These are phyloP conservation scores for Bolboschoenus planiculmis DNA, from an alignment of 176 grass and related monocot genomes.

Conservation along the genomic window DNA sequence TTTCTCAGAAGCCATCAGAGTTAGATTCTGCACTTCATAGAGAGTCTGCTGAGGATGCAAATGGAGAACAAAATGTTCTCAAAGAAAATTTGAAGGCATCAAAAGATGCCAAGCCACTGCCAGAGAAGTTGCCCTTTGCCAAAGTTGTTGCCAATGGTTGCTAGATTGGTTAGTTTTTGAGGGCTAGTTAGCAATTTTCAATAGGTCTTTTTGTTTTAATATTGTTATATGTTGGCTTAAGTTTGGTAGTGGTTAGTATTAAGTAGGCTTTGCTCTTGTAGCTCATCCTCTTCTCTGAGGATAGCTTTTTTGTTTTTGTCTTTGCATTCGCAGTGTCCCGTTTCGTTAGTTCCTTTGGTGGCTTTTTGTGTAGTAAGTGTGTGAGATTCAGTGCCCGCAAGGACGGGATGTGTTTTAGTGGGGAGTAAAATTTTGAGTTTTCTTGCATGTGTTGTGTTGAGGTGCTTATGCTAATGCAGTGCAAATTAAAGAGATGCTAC, in stretches of 20 bases:
- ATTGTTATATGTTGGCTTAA: slow-evolving; percentile 3
- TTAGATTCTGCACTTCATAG: slow-evolving; percentile 30
- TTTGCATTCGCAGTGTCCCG: not conserved
- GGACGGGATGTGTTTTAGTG: not conserved
- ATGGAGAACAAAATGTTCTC: slow-evolving; percentile 25
- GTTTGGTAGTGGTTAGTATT: not conserved
- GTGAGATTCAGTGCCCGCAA: not conserved
- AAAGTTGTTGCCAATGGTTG: slow-evolving; percentile 34
- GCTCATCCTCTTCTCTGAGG: slow-evolving; percentile 5
- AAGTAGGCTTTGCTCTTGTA: not conserved
- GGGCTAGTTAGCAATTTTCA: slow-evolving; percentile 4
- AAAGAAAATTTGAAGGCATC: slow-evolving; percentile 39
- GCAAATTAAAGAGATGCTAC: not conserved
- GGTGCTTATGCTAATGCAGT: not conserved
- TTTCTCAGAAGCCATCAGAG: slow-evolving; percentile 16
- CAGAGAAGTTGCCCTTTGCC: slow-evolving; percentile 30
- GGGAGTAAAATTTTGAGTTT: not conserved
- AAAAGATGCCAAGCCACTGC: slow-evolving; percentile 29
- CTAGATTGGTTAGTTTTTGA: slow-evolving; percentile 21
- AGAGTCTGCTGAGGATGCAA: slow-evolving; percentile 21
- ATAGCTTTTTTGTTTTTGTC: not conserved
- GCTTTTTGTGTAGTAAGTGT: not conserved
- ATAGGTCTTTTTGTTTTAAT: not conserved
- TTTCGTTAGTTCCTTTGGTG: not conserved
- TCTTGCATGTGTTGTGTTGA: not conserved